Conservation (phyloP, 371 early-diverging fungal species). For the Actinomortierella ambigua region DNA sequence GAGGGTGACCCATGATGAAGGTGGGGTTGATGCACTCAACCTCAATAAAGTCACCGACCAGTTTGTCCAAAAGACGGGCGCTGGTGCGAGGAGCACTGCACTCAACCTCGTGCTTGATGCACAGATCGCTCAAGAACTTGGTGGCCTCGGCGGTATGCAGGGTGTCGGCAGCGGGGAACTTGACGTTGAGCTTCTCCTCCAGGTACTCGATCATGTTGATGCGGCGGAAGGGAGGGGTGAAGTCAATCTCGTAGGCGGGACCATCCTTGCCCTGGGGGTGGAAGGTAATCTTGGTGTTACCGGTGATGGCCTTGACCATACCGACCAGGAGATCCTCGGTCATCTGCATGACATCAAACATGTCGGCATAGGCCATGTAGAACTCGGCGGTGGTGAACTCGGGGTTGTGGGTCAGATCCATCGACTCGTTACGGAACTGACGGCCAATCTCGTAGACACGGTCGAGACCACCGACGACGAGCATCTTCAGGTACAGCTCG, state of each 20-base stretch:
- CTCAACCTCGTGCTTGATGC: conserved; percentile 91
- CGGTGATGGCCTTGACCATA: conserved; percentile 92
- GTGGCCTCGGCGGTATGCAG: conserved; percentile 84
- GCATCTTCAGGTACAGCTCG: conserved; percentile 98
- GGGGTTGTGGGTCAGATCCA: conserved; percentile 99
- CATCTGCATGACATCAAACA: conserved; percentile 95
- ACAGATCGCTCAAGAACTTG: conserved; percentile 90
- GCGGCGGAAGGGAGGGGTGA: conserved; percentile 97
- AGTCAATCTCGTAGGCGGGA: conserved; percentile 87
- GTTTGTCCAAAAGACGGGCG: conserved; percentile 94
- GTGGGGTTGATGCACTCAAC: conserved; percentile 95
- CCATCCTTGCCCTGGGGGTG: conserved; percentile 91
- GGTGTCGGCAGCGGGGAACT: conserved; percentile 88
- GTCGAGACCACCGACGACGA: conserved; percentile 98
- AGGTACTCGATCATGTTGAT: conserved; percentile 95
- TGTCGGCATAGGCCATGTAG: conserved; percentile 99
- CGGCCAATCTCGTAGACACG: conserved; percentile 99
- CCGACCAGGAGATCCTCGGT: conserved; percentile 93
- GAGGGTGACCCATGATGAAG: conserved; percentile 98
- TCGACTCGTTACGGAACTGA: conserved; percentile 99
- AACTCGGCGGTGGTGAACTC: conserved; percentile 99
- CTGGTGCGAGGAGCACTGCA: conserved; percentile 96
- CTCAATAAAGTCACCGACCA: conserved; percentile 98
- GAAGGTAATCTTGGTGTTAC: conserved; percentile 89
- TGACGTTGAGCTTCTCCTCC: conserved; percentile 88